Conservation (phyloP, 2,329 filamentous ascomycete species). For the Hortaea werneckii region DNA sequence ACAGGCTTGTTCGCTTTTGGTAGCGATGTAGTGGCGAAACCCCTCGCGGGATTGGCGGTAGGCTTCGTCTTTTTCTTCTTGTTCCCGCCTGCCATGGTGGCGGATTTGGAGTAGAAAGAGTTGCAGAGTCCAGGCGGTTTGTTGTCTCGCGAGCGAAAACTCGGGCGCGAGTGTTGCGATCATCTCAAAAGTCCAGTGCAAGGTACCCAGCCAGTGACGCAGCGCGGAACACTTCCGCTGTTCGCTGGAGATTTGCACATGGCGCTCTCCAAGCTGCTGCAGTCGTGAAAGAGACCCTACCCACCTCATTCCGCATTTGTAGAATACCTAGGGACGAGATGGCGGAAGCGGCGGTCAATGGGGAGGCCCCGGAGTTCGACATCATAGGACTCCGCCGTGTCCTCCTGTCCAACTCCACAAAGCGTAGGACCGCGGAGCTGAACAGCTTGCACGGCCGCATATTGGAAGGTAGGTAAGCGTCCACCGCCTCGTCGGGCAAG, state of each 20-base stretch:
- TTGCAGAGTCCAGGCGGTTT: neutral
- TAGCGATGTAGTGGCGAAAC: slow-evolving; percentile 87
- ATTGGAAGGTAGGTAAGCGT: slow-evolving; percentile 29
- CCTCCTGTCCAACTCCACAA: slow-evolving; percentile 39
- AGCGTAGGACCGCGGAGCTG: slow-evolving; percentile 36
- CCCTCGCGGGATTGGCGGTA: slow-evolving; percentile 74
- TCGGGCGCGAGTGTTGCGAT: neutral
- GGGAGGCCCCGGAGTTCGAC: slow-evolving; percentile 15
- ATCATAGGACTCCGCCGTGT: slow-evolving; percentile 24
- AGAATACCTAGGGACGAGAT: slow-evolving; percentile 5
- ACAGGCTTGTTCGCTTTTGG: slow-evolving; percentile 63
- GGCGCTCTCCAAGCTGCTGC: too few species aligned
- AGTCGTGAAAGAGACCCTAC: neutral
- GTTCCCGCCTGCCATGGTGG: slow-evolving; percentile 17
- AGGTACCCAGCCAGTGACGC: too few species aligned
- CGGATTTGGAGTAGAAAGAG: neutral
- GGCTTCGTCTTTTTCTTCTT: slow-evolving; percentile 87
- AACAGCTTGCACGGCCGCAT: slow-evolving; percentile 34
- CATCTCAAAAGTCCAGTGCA: neutral
- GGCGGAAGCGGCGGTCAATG: slow-evolving; percentile 15
- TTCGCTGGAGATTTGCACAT: too few species aligned
- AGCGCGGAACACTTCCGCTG: neutral
- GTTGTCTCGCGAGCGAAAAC: neutral
- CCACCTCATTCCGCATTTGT: too few species aligned
- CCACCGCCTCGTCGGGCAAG: neutral